Evolutionary conservation across 345 rosid species (phyloP).

Genomic region (Citrus cavaleriei): DNA sequence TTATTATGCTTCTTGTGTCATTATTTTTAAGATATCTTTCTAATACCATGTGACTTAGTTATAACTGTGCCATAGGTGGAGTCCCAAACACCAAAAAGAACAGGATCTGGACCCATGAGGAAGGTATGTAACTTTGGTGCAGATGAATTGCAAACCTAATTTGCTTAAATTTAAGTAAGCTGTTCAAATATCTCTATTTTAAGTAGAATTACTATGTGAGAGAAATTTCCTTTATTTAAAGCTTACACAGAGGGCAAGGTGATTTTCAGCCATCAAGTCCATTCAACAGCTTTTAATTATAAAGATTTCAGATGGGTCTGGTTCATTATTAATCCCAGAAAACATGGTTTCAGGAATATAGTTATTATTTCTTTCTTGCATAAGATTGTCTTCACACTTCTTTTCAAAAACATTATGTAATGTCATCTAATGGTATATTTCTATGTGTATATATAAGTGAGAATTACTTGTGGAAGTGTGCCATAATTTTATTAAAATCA

Average conservation of each 20-base stretch:
- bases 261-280: background rate
- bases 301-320: background rate
- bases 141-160: background rate
- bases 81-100: slow-evolving; percentile 39
- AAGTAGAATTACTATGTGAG: background rate
- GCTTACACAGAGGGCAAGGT: background rate
- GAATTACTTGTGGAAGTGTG: background rate
- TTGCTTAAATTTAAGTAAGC: background rate
- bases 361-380: background rate
- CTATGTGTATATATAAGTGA: background rate
- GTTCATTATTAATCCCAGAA: background rate
- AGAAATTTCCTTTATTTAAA: background rate
- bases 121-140: slow-evolving; percentile 45
- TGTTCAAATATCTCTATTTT: background rate
- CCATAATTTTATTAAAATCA: background rate
- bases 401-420: background rate
- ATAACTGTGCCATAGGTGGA: slow-evolving; percentile 40
- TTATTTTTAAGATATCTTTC: background rate
- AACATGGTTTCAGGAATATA: background rate
- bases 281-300: background rate
- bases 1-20: background rate
- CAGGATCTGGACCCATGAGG: slow-evolving; percentile 72
- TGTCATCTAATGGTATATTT: background rate
- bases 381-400: background rate
- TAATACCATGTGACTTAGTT: background rate